phyloP scores from a whole-genome alignment of 768 basidiomycete genomes.

The Tricholoma bakamatsutake region DNA sequence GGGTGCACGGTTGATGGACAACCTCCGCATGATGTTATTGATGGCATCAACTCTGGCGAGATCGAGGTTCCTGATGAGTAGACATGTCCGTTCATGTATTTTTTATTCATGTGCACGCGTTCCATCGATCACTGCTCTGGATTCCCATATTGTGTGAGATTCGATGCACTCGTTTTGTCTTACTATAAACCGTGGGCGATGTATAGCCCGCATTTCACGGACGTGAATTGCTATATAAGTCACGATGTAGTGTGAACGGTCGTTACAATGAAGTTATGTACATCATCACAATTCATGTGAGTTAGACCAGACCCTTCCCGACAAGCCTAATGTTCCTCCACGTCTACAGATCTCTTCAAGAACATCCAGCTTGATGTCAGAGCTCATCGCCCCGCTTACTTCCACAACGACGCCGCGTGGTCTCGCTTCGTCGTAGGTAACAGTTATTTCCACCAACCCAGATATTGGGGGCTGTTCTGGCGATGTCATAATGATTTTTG shows the following conservation, averaged over 20 bases:
- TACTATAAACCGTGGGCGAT: background rate
- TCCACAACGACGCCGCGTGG: slow-evolving; percentile 53
- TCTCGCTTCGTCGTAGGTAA: slow-evolving; percentile 52
- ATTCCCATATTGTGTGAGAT: slow-evolving; percentile 11
- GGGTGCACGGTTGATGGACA: slow-evolving; percentile 95
- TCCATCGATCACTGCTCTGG: slow-evolving; percentile 10
- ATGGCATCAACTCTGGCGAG: slow-evolving; percentile 78
- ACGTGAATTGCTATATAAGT: background rate
- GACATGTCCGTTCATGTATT: slow-evolving; percentile 10
- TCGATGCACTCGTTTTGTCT: background rate
- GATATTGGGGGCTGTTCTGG: slow-evolving; percentile 61
- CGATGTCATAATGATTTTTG: slow-evolving; percentile 58
- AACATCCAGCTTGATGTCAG: slow-evolving; percentile 44
- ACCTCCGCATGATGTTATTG: slow-evolving; percentile 90
- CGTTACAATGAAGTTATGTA: too few species aligned
- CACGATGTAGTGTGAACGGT: background rate
- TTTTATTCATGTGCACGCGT: background rate
- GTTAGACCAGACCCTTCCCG: slow-evolving; percentile 61
- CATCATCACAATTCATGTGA: slow-evolving; percentile 18
- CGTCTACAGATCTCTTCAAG: slow-evolving; percentile 70
- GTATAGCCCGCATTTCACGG: background rate
- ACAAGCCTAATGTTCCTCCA: slow-evolving; percentile 63
- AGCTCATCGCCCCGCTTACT: slow-evolving; percentile 51
- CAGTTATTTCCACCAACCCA: slow-evolving; percentile 59
- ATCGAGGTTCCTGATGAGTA: slow-evolving; percentile 83